These are phyloP conservation scores for Mycena rosella DNA, from an alignment of 768 basidiomycete genomes.

Conservation along the genomic window DNA sequence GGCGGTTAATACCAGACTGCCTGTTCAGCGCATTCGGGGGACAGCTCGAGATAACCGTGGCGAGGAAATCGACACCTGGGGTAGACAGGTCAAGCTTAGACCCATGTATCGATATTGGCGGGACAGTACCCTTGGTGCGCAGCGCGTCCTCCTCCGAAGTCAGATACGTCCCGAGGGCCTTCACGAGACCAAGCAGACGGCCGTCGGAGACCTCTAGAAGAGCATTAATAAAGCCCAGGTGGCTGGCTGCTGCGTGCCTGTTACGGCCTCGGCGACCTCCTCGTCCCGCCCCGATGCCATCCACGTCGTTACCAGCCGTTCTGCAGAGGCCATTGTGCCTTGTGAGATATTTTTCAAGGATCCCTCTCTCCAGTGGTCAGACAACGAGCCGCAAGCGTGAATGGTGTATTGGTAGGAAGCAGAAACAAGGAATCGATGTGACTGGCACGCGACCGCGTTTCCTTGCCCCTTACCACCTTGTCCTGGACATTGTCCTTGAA, in stretches of 20 bases:
- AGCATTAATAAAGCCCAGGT: slow-evolving; percentile 9
- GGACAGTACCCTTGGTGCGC: slow-evolving; percentile 78
- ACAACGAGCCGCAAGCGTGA: no score
- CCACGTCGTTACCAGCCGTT: slow-evolving; percentile 78
- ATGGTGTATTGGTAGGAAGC: no score
- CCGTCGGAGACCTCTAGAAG: slow-evolving; percentile 64
- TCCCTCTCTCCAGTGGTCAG: no score
- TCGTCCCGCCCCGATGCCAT: slow-evolving; percentile 72
- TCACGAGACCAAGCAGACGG: slow-evolving; percentile 81
- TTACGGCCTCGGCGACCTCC: slow-evolving; percentile 69
- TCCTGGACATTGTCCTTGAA: no score
- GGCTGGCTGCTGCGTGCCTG: slow-evolving; percentile 58
- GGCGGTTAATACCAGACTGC: slow-evolving; percentile 89
- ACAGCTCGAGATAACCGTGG: slow-evolving; percentile 73
- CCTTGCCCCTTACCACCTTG: no score
- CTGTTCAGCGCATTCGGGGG: slow-evolving; percentile 76
- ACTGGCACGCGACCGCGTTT: slow-evolving; percentile 26
- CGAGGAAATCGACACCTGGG: slow-evolving; percentile 87
- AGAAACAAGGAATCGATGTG: no score
- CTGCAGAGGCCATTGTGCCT: slow-evolving; percentile 40
- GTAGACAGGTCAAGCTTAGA: slow-evolving; percentile 21
- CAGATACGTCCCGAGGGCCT: slow-evolving; percentile 87
- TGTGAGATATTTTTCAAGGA: no score
- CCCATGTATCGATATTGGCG: slow-evolving; percentile 20
- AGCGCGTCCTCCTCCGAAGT: slow-evolving; percentile 86